A percentile compares a stretch with the other conserved stretches of the same genome.
These are phyloP conservation scores for Ogataea dorogensis DNA, from an alignment of 805 yeast species.

Conservation along the genomic window DNA sequence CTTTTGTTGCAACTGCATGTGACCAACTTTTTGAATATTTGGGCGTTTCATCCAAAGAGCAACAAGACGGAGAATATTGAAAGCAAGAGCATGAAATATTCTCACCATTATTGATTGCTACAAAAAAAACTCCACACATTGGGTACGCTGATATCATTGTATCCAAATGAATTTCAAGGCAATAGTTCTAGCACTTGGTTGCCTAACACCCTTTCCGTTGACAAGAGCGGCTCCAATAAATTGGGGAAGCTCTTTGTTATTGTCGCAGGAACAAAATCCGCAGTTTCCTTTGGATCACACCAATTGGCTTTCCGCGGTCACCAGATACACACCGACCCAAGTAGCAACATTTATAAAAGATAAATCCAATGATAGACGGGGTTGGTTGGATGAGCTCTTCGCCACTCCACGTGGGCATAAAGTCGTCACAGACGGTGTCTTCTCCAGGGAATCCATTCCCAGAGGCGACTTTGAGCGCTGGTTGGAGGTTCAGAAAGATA, in stretches of 20 bases:
- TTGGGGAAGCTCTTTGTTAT: conserved; percentile 3
- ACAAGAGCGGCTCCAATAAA: conserved; percentile 14
- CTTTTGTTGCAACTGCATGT: conserved; percentile 7
- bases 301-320: conserved; percentile 11
- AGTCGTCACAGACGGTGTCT: conserved; percentile 21
- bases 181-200: conserved; percentile 6
- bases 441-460: conserved; percentile 26
- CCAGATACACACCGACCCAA: conserved; percentile 14
- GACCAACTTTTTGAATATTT: conserved; percentile 7
- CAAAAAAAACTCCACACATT: conserved; percentile 1
- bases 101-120: conserved; percentile 3
- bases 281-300: background rate
- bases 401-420: conserved; percentile 1
- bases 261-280: background rate
- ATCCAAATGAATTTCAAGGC: conserved; percentile 11
- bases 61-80: background rate
- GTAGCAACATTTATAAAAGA: conserved; percentile 5
- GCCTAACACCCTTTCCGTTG: conserved; percentile 2
- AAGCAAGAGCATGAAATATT: conserved; percentile 1
- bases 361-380: conserved; percentile 1
- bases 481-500: conserved; percentile 43
- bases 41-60: conserved; percentile 8
- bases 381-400: conserved; percentile 2
- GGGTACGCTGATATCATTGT: conserved; percentile 10
- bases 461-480: conserved; percentile 45